Percentiles rank a stretch among this genome's conserved stretches.
phyloP scores from a whole-genome alignment of 257 asterid species.

The Thymus mandschuricus region DNA sequence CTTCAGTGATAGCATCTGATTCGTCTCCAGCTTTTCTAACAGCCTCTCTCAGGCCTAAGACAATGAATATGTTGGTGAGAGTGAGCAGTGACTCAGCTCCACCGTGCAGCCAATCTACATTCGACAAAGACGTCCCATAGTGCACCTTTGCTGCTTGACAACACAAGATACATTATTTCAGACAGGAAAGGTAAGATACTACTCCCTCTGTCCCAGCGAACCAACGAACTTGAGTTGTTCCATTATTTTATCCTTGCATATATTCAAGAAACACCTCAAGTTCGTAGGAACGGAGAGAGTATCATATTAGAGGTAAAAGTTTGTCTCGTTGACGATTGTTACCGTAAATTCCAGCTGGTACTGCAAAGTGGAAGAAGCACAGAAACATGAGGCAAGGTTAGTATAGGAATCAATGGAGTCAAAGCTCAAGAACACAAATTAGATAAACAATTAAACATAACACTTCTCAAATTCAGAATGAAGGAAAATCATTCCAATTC shows the following conservation, averaged over 20 bases:
- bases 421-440: constrained; percentile 6
- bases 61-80: constrained; percentile 86
- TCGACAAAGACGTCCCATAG: constrained; percentile 89
- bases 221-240: no score
- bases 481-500: neutral
- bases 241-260: neutral
- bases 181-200: no score
- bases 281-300: constrained; percentile 1
- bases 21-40: constrained; percentile 51
- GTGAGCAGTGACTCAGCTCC: constrained; percentile 96
- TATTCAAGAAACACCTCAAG: neutral
- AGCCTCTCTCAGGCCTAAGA: constrained; percentile 80
- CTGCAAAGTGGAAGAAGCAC: constrained; percentile 52
- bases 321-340: constrained; percentile 31
- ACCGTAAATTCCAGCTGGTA: constrained; percentile 96
- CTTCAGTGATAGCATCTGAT: constrained; percentile 38
- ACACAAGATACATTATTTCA: neutral
- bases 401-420: constrained; percentile 19
- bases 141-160: constrained; percentile 80
- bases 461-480: neutral
- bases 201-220: no score
- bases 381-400: constrained; percentile 40
- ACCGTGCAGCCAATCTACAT: constrained; percentile 96
- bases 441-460: neutral
- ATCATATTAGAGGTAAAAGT: neutral